A percentile compares a stretch with the other conserved stretches of the same genome.
phyloP scores from a whole-genome alignment of 805 yeast species.

The Hanseniaspora vineae region DNA sequence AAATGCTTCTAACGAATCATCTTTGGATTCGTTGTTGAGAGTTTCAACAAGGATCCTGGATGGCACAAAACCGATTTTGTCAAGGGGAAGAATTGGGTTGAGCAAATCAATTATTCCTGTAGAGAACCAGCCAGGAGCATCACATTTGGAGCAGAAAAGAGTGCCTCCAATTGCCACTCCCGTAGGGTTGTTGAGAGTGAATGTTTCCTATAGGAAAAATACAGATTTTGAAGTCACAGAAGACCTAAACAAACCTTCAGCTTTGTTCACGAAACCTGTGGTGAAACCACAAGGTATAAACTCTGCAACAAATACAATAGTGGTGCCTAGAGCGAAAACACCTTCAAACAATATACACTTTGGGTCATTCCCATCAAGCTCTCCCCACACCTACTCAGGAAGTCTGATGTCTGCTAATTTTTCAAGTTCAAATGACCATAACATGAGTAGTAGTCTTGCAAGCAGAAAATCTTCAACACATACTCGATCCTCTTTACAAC shows the following conservation, averaged over 20 bases:
- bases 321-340: background rate
- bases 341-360: background rate
- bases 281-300: background rate
- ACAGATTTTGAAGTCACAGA: conserved; percentile 55
- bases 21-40: conserved; percentile 16
- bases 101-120: conserved; percentile 46
- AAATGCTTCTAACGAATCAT: conserved; percentile 22
- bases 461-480: conserved; percentile 2
- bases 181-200: conserved; percentile 56
- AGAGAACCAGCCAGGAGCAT: conserved; percentile 23
- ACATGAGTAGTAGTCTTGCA: background rate
- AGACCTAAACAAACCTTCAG: conserved; percentile 24
- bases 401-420: conserved; percentile 1
- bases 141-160: conserved; percentile 48
- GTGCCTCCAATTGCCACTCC: conserved; percentile 65
- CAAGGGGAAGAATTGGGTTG: conserved; percentile 77
- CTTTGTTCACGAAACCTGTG: background rate
- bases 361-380: background rate
- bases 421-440: conserved; percentile 1
- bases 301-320: too few relatives aligned
- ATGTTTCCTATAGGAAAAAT: conserved; percentile 70
- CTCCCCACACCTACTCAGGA: conserved; percentile 1
- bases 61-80: conserved; percentile 65
- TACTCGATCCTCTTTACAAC: conserved; percentile 10
- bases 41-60: conserved; percentile 55